Conservation (phyloP, 164 flowering plant species). For the Vitis riparia region DNA sequence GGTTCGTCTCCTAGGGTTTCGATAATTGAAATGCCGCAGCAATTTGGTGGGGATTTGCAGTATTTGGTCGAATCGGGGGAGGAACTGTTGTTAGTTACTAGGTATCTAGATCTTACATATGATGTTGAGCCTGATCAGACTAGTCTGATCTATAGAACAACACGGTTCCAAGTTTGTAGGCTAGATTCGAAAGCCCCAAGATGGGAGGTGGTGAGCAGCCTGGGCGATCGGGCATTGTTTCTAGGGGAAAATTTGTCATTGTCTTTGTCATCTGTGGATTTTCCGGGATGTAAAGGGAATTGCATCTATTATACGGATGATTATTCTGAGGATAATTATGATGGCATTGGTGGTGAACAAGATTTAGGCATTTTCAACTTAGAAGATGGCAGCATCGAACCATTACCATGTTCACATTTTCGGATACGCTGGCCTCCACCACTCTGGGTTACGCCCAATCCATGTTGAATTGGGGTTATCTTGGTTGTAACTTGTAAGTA, state of each 20-base stretch:
- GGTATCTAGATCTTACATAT: conserved; percentile 31
- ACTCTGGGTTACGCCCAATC: conserved; percentile 55
- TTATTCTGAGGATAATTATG: conserved; percentile 39
- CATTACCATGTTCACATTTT: conserved; percentile 27
- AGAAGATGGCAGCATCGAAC: conserved; percentile 35
- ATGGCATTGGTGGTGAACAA: conserved; percentile 30
- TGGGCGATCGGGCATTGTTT: conserved; percentile 46
- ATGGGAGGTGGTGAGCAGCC: conserved; percentile 35
- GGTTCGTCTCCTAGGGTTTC: conserved; percentile 24
- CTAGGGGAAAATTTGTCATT: conserved; percentile 55
- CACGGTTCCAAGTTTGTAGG: conserved; percentile 37
- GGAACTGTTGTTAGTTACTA: conserved; percentile 46
- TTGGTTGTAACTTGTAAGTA: neutral
- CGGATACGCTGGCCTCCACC: conserved; percentile 32
- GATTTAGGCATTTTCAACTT: conserved; percentile 52
- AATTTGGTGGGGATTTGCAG: conserved; percentile 37
- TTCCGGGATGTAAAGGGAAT: conserved; percentile 37
- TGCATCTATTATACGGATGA: conserved; percentile 61
- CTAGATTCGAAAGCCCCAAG: conserved; percentile 22
- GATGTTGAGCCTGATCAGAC: conserved; percentile 17
- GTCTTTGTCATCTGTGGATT: conserved; percentile 38
- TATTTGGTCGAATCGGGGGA: conserved; percentile 43
- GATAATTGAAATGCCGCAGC: conserved; percentile 21
- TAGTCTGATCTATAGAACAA: conserved; percentile 32
- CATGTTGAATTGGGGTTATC: conserved; percentile 19